Conservation (phyloP, 345 rosid genomes). For the Passiflora organensis region DNA sequence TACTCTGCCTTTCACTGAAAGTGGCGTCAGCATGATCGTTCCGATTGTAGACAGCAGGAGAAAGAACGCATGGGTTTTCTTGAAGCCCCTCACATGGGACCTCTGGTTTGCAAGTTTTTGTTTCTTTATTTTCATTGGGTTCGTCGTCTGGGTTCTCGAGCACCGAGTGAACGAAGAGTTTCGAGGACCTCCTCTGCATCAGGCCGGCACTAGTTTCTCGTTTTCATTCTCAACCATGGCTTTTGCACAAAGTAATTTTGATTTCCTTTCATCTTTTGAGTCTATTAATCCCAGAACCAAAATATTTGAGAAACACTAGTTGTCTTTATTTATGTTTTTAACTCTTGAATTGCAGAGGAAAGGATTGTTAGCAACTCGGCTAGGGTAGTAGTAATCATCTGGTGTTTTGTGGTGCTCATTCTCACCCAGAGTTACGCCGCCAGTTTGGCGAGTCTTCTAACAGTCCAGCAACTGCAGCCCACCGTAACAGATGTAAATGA, state of each 20-base stretch:
- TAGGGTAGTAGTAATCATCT: conserved; percentile 42
- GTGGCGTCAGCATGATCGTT: conserved; percentile 70
- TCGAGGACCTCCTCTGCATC: conserved; percentile 41
- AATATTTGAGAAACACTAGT: neutral
- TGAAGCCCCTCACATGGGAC: conserved; percentile 54
- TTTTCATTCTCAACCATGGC: conserved; percentile 73
- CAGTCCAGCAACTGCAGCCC: conserved; percentile 51
- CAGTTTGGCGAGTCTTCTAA: conserved; percentile 51
- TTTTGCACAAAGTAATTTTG: conserved; percentile 36
- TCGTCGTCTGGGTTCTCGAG: conserved; percentile 65
- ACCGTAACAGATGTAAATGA: conserved; percentile 30
- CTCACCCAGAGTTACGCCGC: conserved; percentile 74
- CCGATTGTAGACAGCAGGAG: conserved; percentile 31
- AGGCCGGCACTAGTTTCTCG: conserved; percentile 54
- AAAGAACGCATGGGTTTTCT: conserved; percentile 59
- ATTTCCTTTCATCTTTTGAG: neutral
- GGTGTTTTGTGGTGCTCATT: conserved; percentile 67
- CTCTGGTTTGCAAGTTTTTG: conserved; percentile 56
- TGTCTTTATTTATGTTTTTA: neutral
- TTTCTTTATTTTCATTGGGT: conserved; percentile 53
- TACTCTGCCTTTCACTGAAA: conserved; percentile 59
- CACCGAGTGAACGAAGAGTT: conserved; percentile 62
- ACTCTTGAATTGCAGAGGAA: conserved; percentile 39
- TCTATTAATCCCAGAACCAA: neutral
- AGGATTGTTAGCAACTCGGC: conserved; percentile 48